phyloP scores from a whole-genome alignment of 805 yeast genomes.

The Candida hispaniensis region DNA sequence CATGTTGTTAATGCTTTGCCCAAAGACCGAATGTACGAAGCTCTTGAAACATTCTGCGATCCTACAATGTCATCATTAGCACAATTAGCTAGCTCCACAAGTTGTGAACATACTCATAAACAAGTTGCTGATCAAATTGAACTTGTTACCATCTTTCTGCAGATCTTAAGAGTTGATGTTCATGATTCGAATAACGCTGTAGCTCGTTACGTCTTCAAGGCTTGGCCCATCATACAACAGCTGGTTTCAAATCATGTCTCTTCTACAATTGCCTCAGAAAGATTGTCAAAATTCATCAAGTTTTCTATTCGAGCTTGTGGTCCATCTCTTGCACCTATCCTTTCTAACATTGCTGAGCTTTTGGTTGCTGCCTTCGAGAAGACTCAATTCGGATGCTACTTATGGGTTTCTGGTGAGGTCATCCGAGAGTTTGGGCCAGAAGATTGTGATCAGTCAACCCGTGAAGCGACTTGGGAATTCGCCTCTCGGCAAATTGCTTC shows the following conservation, averaged over 20 bases:
- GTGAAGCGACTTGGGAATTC: slow-evolving; percentile 60
- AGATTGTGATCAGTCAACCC: slow-evolving; percentile 37
- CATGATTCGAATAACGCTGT: slow-evolving; percentile 35
- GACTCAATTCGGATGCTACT: slow-evolving; percentile 67
- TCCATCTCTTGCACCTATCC: slow-evolving; percentile 44
- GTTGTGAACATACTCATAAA: slow-evolving; percentile 32
- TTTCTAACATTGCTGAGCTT: slow-evolving; percentile 54
- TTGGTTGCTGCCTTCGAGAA: slow-evolving; percentile 59
- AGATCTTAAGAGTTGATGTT: slow-evolving; percentile 40
- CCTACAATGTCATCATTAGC: slow-evolving; percentile 42
- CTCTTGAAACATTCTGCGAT: slow-evolving; percentile 51
- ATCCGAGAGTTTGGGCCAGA: slow-evolving; percentile 54
- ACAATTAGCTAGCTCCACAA: slow-evolving; percentile 23
- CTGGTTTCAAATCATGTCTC: slow-evolving; percentile 47
- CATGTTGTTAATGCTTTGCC: slow-evolving; percentile 59
- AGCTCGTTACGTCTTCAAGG: slow-evolving; percentile 42
- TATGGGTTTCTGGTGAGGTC: slow-evolving; percentile 77
- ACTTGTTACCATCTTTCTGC: slow-evolving; percentile 49
- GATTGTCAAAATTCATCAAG: slow-evolving; percentile 58
- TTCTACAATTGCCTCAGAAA: slow-evolving; percentile 58
- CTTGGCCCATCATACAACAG: slow-evolving; percentile 48
- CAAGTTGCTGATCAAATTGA: slow-evolving; percentile 67
- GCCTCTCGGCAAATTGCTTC: slow-evolving; percentile 52
- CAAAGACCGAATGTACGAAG: slow-evolving; percentile 39
- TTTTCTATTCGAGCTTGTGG: slow-evolving; percentile 54